phyloP scores from a whole-genome alignment of 768 basidiomycete genomes.

The Leccinum barrowsii region DNA sequence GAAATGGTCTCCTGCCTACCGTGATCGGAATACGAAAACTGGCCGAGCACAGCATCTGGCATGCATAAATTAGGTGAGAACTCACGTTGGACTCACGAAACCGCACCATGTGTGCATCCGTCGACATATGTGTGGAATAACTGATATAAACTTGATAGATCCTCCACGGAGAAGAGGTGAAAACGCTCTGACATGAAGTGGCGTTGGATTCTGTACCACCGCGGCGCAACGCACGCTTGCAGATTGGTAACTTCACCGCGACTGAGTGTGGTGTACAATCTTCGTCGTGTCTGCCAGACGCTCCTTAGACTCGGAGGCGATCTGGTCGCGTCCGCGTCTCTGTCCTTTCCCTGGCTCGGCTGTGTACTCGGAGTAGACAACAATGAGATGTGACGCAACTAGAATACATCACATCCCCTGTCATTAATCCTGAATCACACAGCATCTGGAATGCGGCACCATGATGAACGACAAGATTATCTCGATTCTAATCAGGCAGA shows the following conservation, averaged over 20 bases:
- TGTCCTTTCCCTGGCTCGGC: not conserved
- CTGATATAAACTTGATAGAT: not conserved
- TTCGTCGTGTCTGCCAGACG: constrained; percentile 65
- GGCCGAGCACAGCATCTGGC: constrained; percentile 1
- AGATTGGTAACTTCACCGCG: constrained; percentile 41
- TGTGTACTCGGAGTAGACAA: not conserved
- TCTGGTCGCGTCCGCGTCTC: constrained; percentile 70
- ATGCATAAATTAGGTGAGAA: not conserved
- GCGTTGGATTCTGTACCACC: constrained; percentile 48
- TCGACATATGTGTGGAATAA: constrained; percentile 58
- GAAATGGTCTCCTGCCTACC: constrained; percentile 63
- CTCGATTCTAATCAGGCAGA: constrained; percentile 72
- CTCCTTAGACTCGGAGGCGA: constrained; percentile 52
- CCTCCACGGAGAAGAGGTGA: not conserved
- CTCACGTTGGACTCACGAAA: constrained; percentile 40
- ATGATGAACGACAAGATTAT: constrained; percentile 53
- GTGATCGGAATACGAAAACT: constrained; percentile 51
- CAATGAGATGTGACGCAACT: constrained; percentile 38
- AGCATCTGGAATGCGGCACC: constrained; percentile 52
- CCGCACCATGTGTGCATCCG: constrained; percentile 62
- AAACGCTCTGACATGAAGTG: constrained; percentile 1
- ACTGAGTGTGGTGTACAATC: constrained; percentile 45
- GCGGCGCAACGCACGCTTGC: constrained; percentile 50
- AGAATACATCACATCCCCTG: constrained; percentile 71
- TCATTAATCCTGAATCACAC: constrained; percentile 79